These are phyloP conservation scores for Penicillium antarcticum DNA, from an alignment of 495 filamentous ascomycete genomes.

Conservation along the genomic window DNA sequence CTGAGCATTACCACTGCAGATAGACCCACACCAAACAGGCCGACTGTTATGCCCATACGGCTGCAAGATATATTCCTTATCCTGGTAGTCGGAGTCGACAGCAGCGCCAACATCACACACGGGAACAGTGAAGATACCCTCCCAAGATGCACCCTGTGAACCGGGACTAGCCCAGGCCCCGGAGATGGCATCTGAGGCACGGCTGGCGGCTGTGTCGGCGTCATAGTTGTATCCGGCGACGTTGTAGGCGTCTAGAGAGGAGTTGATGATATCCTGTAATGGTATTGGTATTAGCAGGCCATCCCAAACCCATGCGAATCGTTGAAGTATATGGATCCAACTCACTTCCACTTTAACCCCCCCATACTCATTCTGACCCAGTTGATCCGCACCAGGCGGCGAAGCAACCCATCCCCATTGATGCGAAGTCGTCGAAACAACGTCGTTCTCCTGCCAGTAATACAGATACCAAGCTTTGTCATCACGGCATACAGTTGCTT, in stretches of 20 bases:
- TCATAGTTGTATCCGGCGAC: slow-evolving; percentile 22
- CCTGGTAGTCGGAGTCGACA: slow-evolving; percentile 6
- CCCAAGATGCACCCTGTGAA: slow-evolving; percentile 20
- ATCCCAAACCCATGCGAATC: no score
- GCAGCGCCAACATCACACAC: slow-evolving; percentile 24
- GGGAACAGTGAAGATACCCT: slow-evolving; percentile 28
- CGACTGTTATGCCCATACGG: slow-evolving; percentile 21
- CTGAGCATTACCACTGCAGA: slow-evolving; percentile 15
- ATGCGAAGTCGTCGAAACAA: slow-evolving; percentile 15
- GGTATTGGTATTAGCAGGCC: no score
- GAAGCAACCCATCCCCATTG: slow-evolving; percentile 24
- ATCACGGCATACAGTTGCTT: slow-evolving; percentile 15
- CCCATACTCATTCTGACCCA: slow-evolving; percentile 16
- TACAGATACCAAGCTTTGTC: slow-evolving; percentile 31
- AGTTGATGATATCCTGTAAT: slow-evolving; percentile 22
- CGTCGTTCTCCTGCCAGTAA: slow-evolving; percentile 22
- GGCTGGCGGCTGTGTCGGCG: slow-evolving; percentile 4
- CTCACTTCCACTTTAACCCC: slow-evolving; percentile 13
- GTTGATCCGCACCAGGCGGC: slow-evolving; percentile 10
- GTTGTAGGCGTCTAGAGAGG: slow-evolving; percentile 22
- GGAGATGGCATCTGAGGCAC: slow-evolving; percentile 15
- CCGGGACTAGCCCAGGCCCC: slow-evolving; percentile 18
- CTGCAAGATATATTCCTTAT: slow-evolving; percentile 22
- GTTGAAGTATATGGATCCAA: no score
- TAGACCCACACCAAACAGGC: slow-evolving; percentile 25